A percentile compares a stretch with the other conserved stretches of the same genome.
Conservation (phyloP, 495 filamentous ascomycete genomes). For the Opeltia flavorubescens region DNA sequence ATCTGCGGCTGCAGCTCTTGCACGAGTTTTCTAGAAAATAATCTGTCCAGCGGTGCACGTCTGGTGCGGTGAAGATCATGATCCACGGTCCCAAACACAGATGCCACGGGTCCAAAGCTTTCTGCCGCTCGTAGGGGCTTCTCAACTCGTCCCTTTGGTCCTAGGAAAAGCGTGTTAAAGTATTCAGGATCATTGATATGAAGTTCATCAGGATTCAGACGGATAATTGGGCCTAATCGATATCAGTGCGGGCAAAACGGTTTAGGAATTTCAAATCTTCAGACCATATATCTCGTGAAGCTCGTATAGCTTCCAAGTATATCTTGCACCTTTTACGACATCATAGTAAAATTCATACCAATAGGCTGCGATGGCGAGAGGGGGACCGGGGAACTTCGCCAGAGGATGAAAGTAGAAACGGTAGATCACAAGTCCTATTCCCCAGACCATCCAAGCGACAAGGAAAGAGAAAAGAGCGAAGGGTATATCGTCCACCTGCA, state of each 20-base stretch:
- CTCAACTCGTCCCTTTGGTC: conserved; percentile 11
- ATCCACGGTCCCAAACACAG: conserved; percentile 14
- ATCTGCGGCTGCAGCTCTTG: conserved; percentile 12
- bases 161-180: conserved; percentile 9
- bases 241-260: too few relatives aligned
- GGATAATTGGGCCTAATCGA: conserved; percentile 16
- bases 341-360: conserved; percentile 21
- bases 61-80: conserved; percentile 21
- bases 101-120: conserved; percentile 7
- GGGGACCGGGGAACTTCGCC: conserved; percentile 18
- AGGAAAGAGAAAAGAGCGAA: too few relatives aligned
- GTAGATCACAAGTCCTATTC: conserved; percentile 10
- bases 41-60: conserved; percentile 20
- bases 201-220: conserved; percentile 15
- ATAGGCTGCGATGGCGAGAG: conserved; percentile 16
- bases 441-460: too few relatives aligned
- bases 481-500: too few relatives aligned
- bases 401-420: conserved; percentile 18
- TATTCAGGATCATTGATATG: conserved; percentile 16
- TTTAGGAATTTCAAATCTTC: not conserved
- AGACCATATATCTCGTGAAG: conserved; percentile 4
- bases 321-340: conserved; percentile 3
- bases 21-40: conserved; percentile 19
- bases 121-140: conserved; percentile 5
- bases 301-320: conserved; percentile 10